Base-by-base conservation (phyloP, 768 basidiomycete genomes). In the Macrolepiota fuliginosa region DNA sequence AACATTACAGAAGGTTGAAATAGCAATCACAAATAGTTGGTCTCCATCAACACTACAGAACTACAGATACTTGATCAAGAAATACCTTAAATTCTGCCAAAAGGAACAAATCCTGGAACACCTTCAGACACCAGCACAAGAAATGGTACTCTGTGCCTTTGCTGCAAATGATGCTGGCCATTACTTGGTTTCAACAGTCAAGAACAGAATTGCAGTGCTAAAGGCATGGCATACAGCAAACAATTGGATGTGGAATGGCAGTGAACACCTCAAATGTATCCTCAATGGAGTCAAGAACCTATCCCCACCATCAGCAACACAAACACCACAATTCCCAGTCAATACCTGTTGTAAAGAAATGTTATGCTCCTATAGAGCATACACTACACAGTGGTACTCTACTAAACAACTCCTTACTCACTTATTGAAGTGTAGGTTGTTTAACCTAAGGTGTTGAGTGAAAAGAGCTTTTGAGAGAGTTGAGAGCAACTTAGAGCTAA, bases 51-150 rank as follows among this genome's bases (percentile, higher is more conserved):
- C 52, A 12, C 5, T 25, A 9, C 5, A 22, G 3, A 15, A 12
- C 12, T 78, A 79, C 50, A 72, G 68, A 1, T 68, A 73, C 0
- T 73, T 74, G 1, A 61, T 78, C 0, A 67, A 75, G 1, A 64
- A 64, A 0, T 79, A 73, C 63, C 64, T 64, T 0, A 68, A 76
- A 51, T 79, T 72, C 56, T 77, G 77, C 32, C 69, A 79, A 42
- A 12, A 13, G 0, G 12, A 56, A 0, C 1, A 17, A n/a, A 42
- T 42, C 1, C n/a, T 12, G 13, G 12, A 42, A 15, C 13, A 42
- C 4, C 4, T n/a, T 15, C 13, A 5, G 1, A 15, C 13, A 5
- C 40, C 17, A 42, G 40, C 40, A 4, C 40, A 42, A 42, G 40
- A 42, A 13, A 9, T 42, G 1, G n/a, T n/a, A 1, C 12, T 42